Evolutionary conservation across 768 basidiomycete genomes (phyloP), one percentile per base, ranked within the genome.

Genomic region (Pleurotus salmoneostramineus): DNA sequence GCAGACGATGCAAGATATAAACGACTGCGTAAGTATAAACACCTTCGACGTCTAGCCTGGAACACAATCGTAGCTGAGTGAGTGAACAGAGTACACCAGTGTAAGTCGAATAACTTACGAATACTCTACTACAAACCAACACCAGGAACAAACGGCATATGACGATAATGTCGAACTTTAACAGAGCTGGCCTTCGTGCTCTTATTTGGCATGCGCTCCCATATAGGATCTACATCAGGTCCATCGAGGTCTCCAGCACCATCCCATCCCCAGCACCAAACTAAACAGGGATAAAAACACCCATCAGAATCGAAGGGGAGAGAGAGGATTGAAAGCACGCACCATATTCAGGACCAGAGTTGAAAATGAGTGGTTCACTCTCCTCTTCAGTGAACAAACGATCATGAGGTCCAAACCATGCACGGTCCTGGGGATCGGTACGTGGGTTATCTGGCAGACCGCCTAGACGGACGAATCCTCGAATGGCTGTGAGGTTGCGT

Each of bases 181-280:
- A 96, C 88, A 4, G 90, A 75, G 45, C 85, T 84, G 0, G 73
- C n/a, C 2, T 67, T 69, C 49, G 73, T 85, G 8, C 87, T 81
- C 66, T 77, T 85, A 61, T 88, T 83, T 3, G 89, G 75, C 86
- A 89, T 88, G 35, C 71, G 68, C 70, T 98, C 96, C 96, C 96
- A 99, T 56, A 99, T 90, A 5, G 96, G 96, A 64, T 98, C 96
- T 4, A 99, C 93, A 66, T 98, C 95, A 0, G 96, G 96, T 44
- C 95, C 96, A 62, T 98, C 96, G 17, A 99, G 82, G 68, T 99
- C 96, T 15, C 96, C 96, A 3, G 96, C 96, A 12, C 96, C 96
- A 66, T 99, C 96, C 96, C 96, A 99, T 15, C 96, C 96, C 96
- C 96, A 98, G 69, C 96, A 98, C 96, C 96, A 98, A 10, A 98